Base-by-base conservation (phyloP, 2,329 filamentous ascomycete species). In the Sporothrix brunneoviolacea region DNA sequence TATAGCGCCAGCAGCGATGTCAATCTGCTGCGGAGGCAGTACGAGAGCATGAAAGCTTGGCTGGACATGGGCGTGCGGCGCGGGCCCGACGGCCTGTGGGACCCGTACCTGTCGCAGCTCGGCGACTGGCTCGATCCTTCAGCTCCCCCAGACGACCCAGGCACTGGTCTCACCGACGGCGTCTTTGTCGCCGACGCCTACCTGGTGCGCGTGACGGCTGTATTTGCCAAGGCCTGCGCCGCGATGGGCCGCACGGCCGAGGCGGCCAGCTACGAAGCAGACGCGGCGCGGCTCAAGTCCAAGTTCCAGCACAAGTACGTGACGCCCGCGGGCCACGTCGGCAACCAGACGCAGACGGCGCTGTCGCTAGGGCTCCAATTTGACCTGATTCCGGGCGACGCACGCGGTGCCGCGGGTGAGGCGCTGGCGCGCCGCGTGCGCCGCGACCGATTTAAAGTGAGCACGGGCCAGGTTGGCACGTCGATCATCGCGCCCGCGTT, bases 71-170 rank as follows among this genome's bases (percentile, higher is more conserved):
- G n/a, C n/a, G n/a, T n/a, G n/a, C n/a, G n/a, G n/a, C 36, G 32
- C 9, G 60, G 57, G 8, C 7, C 38, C 1, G 62, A 63, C 27
- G 60, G 62, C 4, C 62, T 70, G 1, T 71, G 68, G 68, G 60
- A 65, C 39, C 51, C 55, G 8, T 55, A 58, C 19, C 43, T 48
- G 7, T 64, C 59, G 50, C 67, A 70, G 58, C 60, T 65, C 7
- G 66, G 65, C 12, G 68, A 71, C 56, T 71, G 69, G 68, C 64
- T 71, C 3, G 68, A 70, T 52, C 68, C 68, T 3, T 58, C 58
- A 15, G 66, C 69, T 1, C 67, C 69, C 3, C 58, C 65, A 3
- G 56, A 62, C 6, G 55, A 64, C 27, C 66, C 69, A 0, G 64
- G 57, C 15, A 51, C 57, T 9, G 64, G 61, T 1, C 61, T 57